Evolutionary conservation across 2,329 filamentous ascomycete genomes (phyloP).

Genomic region (Cladophialophora chaetospira): DNA sequence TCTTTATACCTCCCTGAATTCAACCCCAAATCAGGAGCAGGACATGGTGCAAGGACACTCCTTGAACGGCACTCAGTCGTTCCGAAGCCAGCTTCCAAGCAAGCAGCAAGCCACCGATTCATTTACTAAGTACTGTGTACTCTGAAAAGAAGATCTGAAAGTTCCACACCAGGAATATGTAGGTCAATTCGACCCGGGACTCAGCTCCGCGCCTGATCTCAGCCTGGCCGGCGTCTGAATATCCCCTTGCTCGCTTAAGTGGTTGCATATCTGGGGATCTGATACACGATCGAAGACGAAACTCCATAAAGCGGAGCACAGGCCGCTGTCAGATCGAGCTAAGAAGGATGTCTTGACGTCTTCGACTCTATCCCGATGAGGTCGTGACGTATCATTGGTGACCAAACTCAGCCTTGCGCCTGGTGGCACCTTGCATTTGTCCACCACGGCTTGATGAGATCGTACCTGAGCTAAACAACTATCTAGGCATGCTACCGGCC

Average conservation of each 20-base stretch:
- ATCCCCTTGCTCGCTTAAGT: not conserved
- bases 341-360: slow-evolving; percentile 16
- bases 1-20: too few relatives aligned
- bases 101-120: too few relatives aligned
- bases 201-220: slow-evolving; percentile 9
- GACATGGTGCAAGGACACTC: too few relatives aligned
- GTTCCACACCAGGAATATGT: too few relatives aligned
- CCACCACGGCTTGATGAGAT: not conserved
- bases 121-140: too few relatives aligned
- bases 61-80: too few relatives aligned
- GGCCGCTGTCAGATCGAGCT: not conserved
- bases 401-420: slow-evolving; percentile 11
- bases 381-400: not conserved
- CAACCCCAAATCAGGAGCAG: too few relatives aligned
- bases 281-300: slow-evolving; percentile 7
- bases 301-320: not conserved
- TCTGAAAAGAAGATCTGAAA: too few relatives aligned
- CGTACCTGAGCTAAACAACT: slow-evolving; percentile 3
- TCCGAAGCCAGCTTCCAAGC: too few relatives aligned
- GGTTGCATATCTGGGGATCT: slow-evolving; percentile 5
- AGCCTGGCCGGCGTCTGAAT: slow-evolving; percentile 3
- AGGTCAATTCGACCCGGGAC: slow-evolving; percentile 6
- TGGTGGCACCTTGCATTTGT: not conserved
- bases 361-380: slow-evolving; percentile 4
- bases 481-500: too few relatives aligned